These are phyloP conservation scores for Crinitomyces ghanaensis DNA, from an alignment of 805 yeast genomes.

Conservation along the genomic window DNA sequence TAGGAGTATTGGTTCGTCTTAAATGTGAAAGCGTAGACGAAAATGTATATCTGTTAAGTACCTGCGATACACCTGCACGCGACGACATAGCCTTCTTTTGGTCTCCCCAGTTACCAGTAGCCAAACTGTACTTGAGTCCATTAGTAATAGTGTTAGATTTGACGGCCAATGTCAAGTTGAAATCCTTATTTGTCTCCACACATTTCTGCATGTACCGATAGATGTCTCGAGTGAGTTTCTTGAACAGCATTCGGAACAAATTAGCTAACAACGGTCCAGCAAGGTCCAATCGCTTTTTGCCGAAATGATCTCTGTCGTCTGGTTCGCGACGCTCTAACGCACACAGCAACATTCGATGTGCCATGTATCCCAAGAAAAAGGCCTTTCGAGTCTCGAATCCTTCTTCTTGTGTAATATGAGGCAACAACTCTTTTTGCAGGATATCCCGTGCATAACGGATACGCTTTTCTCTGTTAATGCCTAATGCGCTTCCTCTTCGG, in stretches of 20 bases:
- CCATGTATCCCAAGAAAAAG: slow-evolving; percentile 95
- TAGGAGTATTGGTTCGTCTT: slow-evolving; percentile 98
- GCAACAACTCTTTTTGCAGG: slow-evolving; percentile 88
- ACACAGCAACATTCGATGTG: slow-evolving; percentile 84
- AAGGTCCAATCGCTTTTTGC: slow-evolving; percentile 94
- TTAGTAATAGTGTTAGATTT: slow-evolving; percentile 95
- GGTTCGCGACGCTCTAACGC: slow-evolving; percentile 96
- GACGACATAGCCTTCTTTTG: slow-evolving; percentile 98
- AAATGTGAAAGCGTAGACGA: slow-evolving; percentile 97
- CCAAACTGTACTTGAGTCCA: slow-evolving; percentile 93
- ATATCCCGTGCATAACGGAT: slow-evolving; percentile 96
- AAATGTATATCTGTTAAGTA: slow-evolving; percentile 92
- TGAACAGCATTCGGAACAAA: slow-evolving; percentile 86
- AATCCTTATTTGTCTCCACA: slow-evolving; percentile 94
- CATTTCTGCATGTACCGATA: slow-evolving; percentile 98
- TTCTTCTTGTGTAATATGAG: slow-evolving; percentile 94
- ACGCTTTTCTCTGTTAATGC: slow-evolving; percentile 95
- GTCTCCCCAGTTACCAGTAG: slow-evolving; percentile 99
- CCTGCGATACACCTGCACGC: slow-evolving; percentile 99
- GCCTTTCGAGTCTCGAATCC: slow-evolving; percentile 97
- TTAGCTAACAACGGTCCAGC: slow-evolving; percentile 97
- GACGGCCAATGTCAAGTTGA: slow-evolving; percentile 91
- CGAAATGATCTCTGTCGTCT: slow-evolving; percentile 99
- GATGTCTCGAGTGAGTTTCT: slow-evolving; percentile 91
- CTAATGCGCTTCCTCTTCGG: slow-evolving; percentile 94